A percentile compares a stretch with the other conserved stretches of the same genome.
phyloP scores from a whole-genome alignment of 2,329 filamentous ascomycete genomes.

The Neonectria coccinea region DNA sequence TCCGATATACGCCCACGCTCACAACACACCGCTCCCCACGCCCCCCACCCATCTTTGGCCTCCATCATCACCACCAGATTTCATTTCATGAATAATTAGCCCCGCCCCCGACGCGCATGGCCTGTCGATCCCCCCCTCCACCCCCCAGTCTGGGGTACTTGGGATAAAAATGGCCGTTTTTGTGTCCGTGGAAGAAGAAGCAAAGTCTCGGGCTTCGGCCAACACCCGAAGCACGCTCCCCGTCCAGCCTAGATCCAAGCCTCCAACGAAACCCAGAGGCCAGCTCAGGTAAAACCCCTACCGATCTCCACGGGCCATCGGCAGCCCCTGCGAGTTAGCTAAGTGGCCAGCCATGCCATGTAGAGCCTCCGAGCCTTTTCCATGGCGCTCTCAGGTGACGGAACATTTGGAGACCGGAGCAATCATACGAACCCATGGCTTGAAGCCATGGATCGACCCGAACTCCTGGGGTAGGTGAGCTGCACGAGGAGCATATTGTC shows the following conservation, averaged over 20 bases:
- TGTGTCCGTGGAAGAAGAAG: conserved; percentile 9
- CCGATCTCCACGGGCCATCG: conserved; percentile 18
- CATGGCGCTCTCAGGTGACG: conserved; percentile 23
- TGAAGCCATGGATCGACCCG: conserved; percentile 25
- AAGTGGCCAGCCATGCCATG: conserved; percentile 11
- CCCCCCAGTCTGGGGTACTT: conserved; percentile 38
- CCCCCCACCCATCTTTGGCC: conserved; percentile 37
- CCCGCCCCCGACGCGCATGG: conserved; percentile 36
- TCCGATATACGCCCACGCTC: conserved; percentile 35
- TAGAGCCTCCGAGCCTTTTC: conserved; percentile 16
- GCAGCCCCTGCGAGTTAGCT: conserved; percentile 4
- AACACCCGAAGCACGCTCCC: conserved; percentile 38
- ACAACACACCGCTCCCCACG: conserved; percentile 45
- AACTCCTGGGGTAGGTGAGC: conserved; percentile 30
- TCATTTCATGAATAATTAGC: conserved; percentile 36
- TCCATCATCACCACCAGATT: conserved; percentile 32
- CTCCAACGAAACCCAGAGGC: conserved; percentile 6
- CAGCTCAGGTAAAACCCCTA: conserved; percentile 8
- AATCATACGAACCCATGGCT: conserved; percentile 28
- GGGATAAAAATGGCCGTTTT: conserved; percentile 5
- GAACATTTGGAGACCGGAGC: conserved; percentile 18
- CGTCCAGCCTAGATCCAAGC: conserved; percentile 9
- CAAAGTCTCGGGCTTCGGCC: conserved; percentile 37
- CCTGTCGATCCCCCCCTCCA: conserved; percentile 31
- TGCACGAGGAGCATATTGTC: conserved; percentile 1